Base-by-base conservation (phyloP, 2,329 filamentous ascomycete genomes). In the Fusarium brachygibbosum region DNA sequence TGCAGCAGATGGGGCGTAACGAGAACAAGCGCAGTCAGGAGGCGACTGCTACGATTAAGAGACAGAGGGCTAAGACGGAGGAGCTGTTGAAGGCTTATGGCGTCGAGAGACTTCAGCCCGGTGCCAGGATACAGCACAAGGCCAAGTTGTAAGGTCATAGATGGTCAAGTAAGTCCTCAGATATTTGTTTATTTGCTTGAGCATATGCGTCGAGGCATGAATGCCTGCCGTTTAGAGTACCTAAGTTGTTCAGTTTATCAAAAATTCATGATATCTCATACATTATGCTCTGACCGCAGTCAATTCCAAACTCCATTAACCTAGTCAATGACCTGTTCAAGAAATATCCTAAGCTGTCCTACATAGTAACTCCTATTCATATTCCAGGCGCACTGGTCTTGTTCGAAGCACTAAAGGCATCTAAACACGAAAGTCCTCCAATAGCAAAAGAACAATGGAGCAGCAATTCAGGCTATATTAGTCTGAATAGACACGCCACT, bases 1-100 rank as follows among this genome's bases (percentile, higher is more conserved):
- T 94, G 70, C 84, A 93, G 78, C 93, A 96, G 82, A 84, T 96
- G 83, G 93, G 92, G 17, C 85, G 86, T 72, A 93, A 93, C 72
- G 93, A 96, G 85, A 94, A 93, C 79, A 91, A 87, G 80, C 86
- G 88, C 69, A 90, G 88, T 58, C 77, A 82, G 69, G 87, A 85
- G 71, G 86, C 90, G 46, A 83, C 90, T 42, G 82, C 85, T 64
- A 86, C 86, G 76, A 89, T 94, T 59, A 81, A 85, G 72, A 83
- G 81, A 76, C 92, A 95, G 83, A 86, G 84, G 78, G 81, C 84
- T 75, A 90, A 86, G 83, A 87, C 90, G 17, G 87, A 87, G 74
- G 83, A 90, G 82, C 75, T 95, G 78, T 84, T 93, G 76, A 86
- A 83, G 78, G 79, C 88, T 79, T 88, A 90, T 76, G 80, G 80